Percentiles rank a stretch among this genome's conserved stretches.
These are phyloP conservation scores for Colletotrichum limetticola DNA, from an alignment of 2,329 filamentous ascomycete species.

Conservation along the genomic window DNA sequence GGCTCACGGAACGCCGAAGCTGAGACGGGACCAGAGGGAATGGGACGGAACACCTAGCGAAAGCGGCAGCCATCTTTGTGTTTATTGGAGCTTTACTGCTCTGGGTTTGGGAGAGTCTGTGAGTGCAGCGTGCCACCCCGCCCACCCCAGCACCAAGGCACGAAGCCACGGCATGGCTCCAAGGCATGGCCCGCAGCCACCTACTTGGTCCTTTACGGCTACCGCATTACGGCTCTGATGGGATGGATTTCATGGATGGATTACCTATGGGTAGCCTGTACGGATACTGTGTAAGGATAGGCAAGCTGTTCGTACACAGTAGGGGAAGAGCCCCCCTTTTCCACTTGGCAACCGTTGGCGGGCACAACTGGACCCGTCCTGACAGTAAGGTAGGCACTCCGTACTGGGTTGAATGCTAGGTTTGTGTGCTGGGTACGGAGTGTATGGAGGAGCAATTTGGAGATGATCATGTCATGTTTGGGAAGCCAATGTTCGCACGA, in stretches of 20 bases:
- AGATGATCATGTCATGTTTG: conserved; percentile 29
- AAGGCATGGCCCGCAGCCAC: neutral
- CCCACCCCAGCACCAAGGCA: too few relatives aligned
- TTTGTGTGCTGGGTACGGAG: too few relatives aligned
- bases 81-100: neutral
- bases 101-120: neutral
- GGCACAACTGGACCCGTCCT: neutral
- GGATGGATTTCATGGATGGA: too few relatives aligned
- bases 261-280: too few relatives aligned
- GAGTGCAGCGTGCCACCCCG: neutral
- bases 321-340: neutral
- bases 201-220: neutral
- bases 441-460: neutral
- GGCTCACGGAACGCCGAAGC: neutral
- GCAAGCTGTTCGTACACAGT: too few relatives aligned
- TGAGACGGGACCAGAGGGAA: neutral
- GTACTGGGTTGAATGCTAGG: too few relatives aligned
- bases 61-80: neutral
- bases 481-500: neutral
- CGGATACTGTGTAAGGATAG: too few relatives aligned
- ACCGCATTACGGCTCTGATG: too few relatives aligned
- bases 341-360: neutral
- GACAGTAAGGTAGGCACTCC: too few relatives aligned
- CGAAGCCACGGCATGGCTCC: too few relatives aligned
- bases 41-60: neutral